These are phyloP conservation scores for Zygoascus bituminiphila DNA, from an alignment of 805 yeast species.

Conservation along the genomic window DNA sequence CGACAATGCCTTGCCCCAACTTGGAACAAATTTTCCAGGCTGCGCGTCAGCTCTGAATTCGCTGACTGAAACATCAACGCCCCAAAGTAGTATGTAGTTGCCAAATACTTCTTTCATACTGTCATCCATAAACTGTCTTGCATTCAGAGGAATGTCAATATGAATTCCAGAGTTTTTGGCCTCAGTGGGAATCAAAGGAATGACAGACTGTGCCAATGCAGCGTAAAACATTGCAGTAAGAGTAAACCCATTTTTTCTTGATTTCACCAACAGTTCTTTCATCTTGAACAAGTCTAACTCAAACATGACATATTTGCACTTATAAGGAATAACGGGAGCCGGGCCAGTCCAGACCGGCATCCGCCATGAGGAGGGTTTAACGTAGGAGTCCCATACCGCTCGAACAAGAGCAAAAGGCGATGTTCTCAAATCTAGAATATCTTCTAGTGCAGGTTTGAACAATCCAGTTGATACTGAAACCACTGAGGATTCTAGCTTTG, in stretches of 20 bases:
- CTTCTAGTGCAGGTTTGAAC: not conserved
- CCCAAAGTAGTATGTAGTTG: not conserved
- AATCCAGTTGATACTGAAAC: not conserved
- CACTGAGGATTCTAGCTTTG: not conserved
- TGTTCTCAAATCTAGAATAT: not conserved
- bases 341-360: not conserved
- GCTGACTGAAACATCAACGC: not conserved
- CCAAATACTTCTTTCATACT: not conserved
- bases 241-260: not conserved
- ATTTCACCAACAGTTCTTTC: not conserved
- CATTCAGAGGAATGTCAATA: not conserved
- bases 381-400: not conserved
- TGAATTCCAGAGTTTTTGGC: not conserved
- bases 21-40: not conserved
- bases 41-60: not conserved
- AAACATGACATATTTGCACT: not conserved
- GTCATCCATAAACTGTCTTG: not conserved
- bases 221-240: not conserved
- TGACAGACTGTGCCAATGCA: not conserved
- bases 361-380: not conserved
- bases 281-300: not conserved
- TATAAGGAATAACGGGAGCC: not conserved
- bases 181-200: not conserved
- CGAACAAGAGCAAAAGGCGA: not conserved
- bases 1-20: not conserved